Evolutionary conservation across 1,139 yeast species (phyloP), one percentile per base, ranked within the genome.

Genomic region (Scheffersomyces lignicola): DNA sequence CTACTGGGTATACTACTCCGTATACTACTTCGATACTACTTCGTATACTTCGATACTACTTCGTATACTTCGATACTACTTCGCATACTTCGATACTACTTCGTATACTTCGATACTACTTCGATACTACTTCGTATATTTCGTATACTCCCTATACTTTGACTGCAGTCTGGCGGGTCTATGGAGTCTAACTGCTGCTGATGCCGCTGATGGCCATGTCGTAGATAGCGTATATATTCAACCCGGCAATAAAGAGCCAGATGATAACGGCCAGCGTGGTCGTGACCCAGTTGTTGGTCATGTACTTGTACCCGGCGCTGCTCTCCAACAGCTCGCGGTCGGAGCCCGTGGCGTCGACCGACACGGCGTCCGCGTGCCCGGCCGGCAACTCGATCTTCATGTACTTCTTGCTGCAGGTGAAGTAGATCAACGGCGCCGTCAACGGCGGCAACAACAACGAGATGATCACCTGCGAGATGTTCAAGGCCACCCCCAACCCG

Each of bases 401-500:
- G 33, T 79, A 69, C 16, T 70, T 62, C 48, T 75, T 78, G 26
- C 65, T 68, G 43, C 85, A 77, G 1, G 95, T 85, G 54, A 86
- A 80, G 53, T 78, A 85, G 34, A 86, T 78, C 54, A 86, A 65
- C 4, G 95, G 95, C 2, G 90, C 89, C 10, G 86, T 78, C 27
- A 86, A 63, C 40, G 85, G 78, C 3, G 95, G 94, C 39, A 86
- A 65, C 32, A 84, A 65, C 35, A 85, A 71, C 2, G 92, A 83
- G 32, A 86, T 63, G 1, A 83, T 79, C 21, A 86, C 88, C 57
- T 86, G 95, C 1, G 89, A 78, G 9, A 85, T 83, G 51, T 85
- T 85, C 50, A 83, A 67, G 1, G 88, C 85, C 18, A 61, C 60
- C 10, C 78, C 65, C 26, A 86, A 62, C 0, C 94, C 95, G 33